These are phyloP conservation scores for Solanum lycopersicoides DNA, from an alignment of 257 asterid species.

Conservation along the genomic window DNA sequence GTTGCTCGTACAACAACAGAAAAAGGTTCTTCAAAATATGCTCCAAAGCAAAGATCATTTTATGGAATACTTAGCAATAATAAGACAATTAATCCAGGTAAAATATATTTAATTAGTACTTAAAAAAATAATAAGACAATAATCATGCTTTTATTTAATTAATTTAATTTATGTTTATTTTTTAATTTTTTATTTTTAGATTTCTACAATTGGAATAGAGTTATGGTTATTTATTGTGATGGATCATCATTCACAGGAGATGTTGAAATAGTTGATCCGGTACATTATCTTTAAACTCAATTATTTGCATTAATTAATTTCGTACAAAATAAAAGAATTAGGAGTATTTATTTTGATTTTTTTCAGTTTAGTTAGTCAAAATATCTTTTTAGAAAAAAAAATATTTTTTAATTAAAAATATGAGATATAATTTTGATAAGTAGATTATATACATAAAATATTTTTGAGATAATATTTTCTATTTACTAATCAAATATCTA, in stretches of 20 bases:
- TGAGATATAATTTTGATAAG: no score
- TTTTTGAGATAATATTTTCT: neutral
- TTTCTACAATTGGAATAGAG: conserved; percentile 93
- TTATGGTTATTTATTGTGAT: conserved; percentile 82
- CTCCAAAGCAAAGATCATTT: neutral
- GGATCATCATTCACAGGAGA: conserved; percentile 95
- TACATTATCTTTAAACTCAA: neutral
- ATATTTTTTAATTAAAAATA: no score
- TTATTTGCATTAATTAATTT: neutral
- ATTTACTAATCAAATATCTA: no score
- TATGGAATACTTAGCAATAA: neutral
- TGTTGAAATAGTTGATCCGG: conserved; percentile 26
- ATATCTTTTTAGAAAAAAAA: no score
- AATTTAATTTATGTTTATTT: neutral
- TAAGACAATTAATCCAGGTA: neutral
- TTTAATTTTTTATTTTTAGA: conserved; percentile 33
- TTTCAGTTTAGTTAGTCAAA: no score
- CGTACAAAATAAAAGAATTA: no score
- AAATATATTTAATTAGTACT: neutral
- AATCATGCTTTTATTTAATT: neutral
- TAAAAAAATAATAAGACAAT: neutral
- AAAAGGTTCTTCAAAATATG: neutral
- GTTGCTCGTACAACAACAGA: neutral
- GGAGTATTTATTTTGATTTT: no score
- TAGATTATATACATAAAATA: no score